Evolutionary conservation across 2,329 filamentous ascomycete genomes (phyloP), one percentile per base, ranked within the genome.

Genomic region (Teratosphaeria zuluensis): DNA sequence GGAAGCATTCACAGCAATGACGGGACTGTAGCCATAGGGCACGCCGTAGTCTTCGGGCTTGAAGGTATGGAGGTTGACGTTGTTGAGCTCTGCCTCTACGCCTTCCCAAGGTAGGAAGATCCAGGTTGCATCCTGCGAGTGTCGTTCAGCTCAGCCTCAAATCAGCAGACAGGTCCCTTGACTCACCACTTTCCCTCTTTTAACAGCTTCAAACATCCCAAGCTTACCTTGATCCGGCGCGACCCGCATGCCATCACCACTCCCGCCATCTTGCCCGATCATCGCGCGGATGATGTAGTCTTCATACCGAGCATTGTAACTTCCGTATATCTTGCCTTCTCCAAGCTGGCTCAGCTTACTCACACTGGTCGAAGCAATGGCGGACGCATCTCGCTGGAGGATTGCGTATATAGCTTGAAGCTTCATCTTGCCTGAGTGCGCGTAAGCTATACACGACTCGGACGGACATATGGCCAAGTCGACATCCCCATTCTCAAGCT

Each of bases 391-490:
- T n/a, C 62, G 61, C 58, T 70, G 68, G 14, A 70, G 61, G 21
- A 72, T 68, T n/a, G 69, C 69, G 54, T 72, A 72, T 51, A 72
- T 67, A 28, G 69, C 69, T 56, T 70, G 66, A 9, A 72, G 57
- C 11, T 59, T 57, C 61, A 71, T 65, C 55, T 65, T 66, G 51
- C 65, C 65, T 19, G 58, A 60, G 38, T 71, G 66, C 30, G 68
- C 63, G 64, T 70, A 72, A 7, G 68, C 67, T 35, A 71, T 69
- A 56, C 66, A 69, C 24, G 67, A 69, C 48, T 72, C 69, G 12
- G 64, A 67, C 9, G 69, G 69, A 53, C 66, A 69, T 51, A 72
- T 67, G 24, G 69, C 69, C 31, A 71, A 63, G 53, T 71, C 68
- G 8, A 66, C 69, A 52, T 68, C 65, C 53, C 66, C 65, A 9